Percentiles rank a stretch among this genome's conserved stretches.
Conservation (phyloP, 176 grass and related monocot species). For the Luzula sylvatica region DNA sequence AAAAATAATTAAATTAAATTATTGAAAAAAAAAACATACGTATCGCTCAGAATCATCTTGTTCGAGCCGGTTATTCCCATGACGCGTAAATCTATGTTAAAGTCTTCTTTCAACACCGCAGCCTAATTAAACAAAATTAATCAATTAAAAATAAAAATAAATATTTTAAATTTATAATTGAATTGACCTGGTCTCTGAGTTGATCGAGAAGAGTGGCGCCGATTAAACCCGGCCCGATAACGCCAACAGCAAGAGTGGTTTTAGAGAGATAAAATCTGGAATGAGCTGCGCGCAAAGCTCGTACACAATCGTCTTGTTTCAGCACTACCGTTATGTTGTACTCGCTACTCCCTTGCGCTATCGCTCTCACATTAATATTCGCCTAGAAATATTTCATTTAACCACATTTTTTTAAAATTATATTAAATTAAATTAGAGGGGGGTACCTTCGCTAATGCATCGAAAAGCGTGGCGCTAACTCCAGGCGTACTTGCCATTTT, state of each 20-base stretch:
- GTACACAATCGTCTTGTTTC: slow-evolving; percentile 94
- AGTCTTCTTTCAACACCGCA: slow-evolving; percentile 80
- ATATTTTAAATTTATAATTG: not conserved
- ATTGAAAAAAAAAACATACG: slow-evolving; percentile 33
- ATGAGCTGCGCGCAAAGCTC: slow-evolving; percentile 75
- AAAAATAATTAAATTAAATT: not conserved
- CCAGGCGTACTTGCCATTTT: slow-evolving; percentile 98
- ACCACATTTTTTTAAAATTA: too few relatives aligned
- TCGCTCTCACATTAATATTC: slow-evolving; percentile 95
- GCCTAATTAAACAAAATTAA: slow-evolving; percentile 31
- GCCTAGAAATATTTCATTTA: too few relatives aligned
- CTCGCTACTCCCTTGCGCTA: slow-evolving; percentile 98
- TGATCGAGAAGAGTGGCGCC: slow-evolving; percentile 84
- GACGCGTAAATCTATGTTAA: slow-evolving; percentile 93
- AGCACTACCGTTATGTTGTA: slow-evolving; percentile 97
- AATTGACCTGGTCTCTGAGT: slow-evolving; percentile 70
- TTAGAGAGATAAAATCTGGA: slow-evolving; percentile 93
- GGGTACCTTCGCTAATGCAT: slow-evolving; percentile 81
- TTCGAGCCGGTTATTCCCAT: slow-evolving; percentile 83
- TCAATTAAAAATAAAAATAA: not conserved
- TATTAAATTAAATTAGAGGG: too few relatives aligned
- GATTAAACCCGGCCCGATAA: slow-evolving; percentile 93
- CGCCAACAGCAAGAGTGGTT: slow-evolving; percentile 76
- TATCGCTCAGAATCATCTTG: slow-evolving; percentile 75
- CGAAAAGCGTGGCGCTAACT: slow-evolving; percentile 97